Evolutionary conservation across 2,329 filamentous ascomycete species (phyloP), one percentile per base, ranked within the genome.

Genomic region (Ambrosiella cleistominuta): DNA sequence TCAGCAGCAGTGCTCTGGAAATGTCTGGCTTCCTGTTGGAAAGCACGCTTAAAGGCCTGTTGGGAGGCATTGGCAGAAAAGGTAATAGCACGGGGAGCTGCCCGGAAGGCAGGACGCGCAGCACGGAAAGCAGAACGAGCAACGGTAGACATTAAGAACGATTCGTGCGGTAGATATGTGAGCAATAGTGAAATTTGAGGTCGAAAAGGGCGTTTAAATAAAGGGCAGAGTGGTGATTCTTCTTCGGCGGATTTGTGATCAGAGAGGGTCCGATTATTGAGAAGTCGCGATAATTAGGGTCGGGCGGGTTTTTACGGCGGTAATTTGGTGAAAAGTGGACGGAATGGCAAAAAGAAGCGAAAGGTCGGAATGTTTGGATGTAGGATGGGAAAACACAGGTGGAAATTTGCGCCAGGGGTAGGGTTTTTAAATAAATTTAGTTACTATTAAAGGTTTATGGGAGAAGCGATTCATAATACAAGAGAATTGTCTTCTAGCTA

Each of bases 1-100:
- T 66, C 69, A 56, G 71, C 71, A 47, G 81, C 75, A 2, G 60
- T 61, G 71, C 82, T 88, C 72, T 87, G 82, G 70, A 80, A 88
- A 69, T 87, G 80, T 67, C 80, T 81, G 57, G 59, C 59, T 56
- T 61, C 59, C 45, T 61, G 59, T 47, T 61, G 59, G 64, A 68
- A 66, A 61, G 65, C 66, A 53, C 68, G 62, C 62, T 70, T 72
- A 74, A 79, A 77, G 71, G 77, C 69, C 71, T 76, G 70, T 65
- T 76, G 74, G 70, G 77, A 71, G 70, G 77, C 74, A 69, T 73
- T 65, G 65, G 68, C 74, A 68, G 71, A 74, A 65, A 75, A 75
- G 72, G 57, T 44, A 69, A 73, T 66, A 72, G 68, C 68, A 17
- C 45, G 67, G 45, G 55, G 36, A 75, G 75, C 66, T 72, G 68